phyloP scores from a whole-genome alignment of 2,329 filamentous ascomycete species.

The Cladosporium phlei region DNA sequence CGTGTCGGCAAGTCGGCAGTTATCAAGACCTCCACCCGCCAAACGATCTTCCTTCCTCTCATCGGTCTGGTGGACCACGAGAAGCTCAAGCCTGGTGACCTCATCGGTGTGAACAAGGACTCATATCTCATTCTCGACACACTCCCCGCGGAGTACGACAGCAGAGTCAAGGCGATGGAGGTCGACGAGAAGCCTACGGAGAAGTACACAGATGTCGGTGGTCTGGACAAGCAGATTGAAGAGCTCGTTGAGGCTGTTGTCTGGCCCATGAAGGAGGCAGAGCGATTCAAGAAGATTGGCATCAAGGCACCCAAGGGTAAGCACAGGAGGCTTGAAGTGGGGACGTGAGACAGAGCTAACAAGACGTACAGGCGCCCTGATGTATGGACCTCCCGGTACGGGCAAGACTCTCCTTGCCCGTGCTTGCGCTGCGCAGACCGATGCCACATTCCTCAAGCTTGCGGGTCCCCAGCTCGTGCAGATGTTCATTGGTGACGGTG shows the following conservation, averaged over 20 bases:
- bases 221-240: constrained; percentile 97
- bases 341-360: constrained; percentile 10
- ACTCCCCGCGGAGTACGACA: constrained; percentile 95
- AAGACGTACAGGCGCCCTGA: constrained; percentile 68
- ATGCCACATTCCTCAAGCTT: constrained; percentile 97
- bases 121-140: constrained; percentile 97
- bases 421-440: constrained; percentile 94
- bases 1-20: constrained; percentile 96
- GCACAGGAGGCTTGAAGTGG: background rate
- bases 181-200: constrained; percentile 99
- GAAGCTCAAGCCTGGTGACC: constrained; percentile 87
- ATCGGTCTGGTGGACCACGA: constrained; percentile 96
- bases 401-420: constrained; percentile 89
- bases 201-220: constrained; percentile 97
- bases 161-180: constrained; percentile 99
- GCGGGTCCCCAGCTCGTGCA: constrained; percentile 96
- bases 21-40: constrained; percentile 97
- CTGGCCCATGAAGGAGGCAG: constrained; percentile 99
- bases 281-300: constrained; percentile 98
- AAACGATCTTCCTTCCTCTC: constrained; percentile 96
- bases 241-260: constrained; percentile 97
- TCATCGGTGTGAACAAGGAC: constrained; percentile 98
- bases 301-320: constrained; percentile 98
- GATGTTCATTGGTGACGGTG: constrained; percentile 99
- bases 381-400: constrained; percentile 92